A percentile compares a stretch with the other conserved stretches of the same genome.
These are phyloP conservation scores for Pyrenopolyporus hunteri DNA, from an alignment of 495 filamentous ascomycete species.

Conservation along the genomic window DNA sequence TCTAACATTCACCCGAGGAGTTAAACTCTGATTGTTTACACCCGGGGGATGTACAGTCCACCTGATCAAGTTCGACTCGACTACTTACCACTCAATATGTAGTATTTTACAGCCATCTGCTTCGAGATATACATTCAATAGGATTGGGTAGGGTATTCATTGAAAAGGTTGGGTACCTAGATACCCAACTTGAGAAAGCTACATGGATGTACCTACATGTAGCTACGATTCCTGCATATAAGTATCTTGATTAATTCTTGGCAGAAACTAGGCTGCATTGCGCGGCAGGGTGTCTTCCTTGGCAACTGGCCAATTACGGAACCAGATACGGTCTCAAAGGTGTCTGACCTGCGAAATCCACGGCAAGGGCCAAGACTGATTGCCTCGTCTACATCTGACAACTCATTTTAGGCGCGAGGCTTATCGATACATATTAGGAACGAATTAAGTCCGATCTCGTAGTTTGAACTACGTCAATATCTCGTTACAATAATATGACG, in stretches of 20 bases:
- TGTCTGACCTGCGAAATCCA: constrained; percentile 9
- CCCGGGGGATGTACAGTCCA: too few species aligned
- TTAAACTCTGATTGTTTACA: too few species aligned
- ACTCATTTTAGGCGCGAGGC: background rate
- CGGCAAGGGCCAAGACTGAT: constrained; percentile 7
- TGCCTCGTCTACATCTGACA: background rate
- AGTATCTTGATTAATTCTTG: constrained; percentile 30
- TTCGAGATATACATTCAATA: too few species aligned
- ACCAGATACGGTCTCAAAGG: constrained; percentile 8
- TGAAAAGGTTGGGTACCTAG: too few species aligned
- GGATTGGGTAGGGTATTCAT: too few species aligned
- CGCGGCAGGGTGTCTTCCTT: constrained; percentile 6
- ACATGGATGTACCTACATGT: too few species aligned
- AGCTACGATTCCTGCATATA: background rate
- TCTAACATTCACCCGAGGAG: too few species aligned
- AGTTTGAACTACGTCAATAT: background rate
- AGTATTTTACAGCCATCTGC: too few species aligned
- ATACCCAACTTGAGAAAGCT: too few species aligned
- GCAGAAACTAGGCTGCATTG: constrained; percentile 23
- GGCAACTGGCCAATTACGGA: constrained; percentile 13
- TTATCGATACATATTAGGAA: background rate
- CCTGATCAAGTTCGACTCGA: too few species aligned
- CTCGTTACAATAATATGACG: background rate
- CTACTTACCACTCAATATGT: too few species aligned
- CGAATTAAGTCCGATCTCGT: background rate